A percentile compares a stretch with the other conserved stretches of the same genome.
These are phyloP conservation scores for Zelopaecilomyces penicillatus DNA, from an alignment of 2,329 filamentous ascomycete genomes.

Conservation along the genomic window DNA sequence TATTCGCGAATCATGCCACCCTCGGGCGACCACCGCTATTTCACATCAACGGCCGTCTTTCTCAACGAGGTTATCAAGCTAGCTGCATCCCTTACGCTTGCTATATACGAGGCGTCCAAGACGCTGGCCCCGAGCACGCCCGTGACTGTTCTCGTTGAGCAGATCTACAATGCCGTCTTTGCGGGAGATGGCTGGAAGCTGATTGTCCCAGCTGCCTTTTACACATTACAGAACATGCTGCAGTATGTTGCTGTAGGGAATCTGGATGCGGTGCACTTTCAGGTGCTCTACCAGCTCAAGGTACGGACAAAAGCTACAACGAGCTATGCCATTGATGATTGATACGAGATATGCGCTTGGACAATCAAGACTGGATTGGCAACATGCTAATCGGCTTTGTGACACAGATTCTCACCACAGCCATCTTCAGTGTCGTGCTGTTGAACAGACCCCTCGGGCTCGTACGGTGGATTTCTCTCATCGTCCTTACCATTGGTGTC, in stretches of 20 bases:
- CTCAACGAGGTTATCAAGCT: conserved; percentile 90
- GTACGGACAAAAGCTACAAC: conserved; percentile 23
- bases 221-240: conserved; percentile 86
- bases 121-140: conserved; percentile 71
- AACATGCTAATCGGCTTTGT: not conserved
- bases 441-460: conserved; percentile 61
- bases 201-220: conserved; percentile 77
- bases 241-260: conserved; percentile 91
- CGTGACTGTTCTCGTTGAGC: conserved; percentile 69
- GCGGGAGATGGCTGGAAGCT: conserved; percentile 91
- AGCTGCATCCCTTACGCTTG: conserved; percentile 74
- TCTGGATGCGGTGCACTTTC: conserved; percentile 84
- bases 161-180: conserved; percentile 74
- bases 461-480: conserved; percentile 71
- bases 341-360: not conserved
- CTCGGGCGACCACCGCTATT: conserved; percentile 75
- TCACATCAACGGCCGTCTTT: conserved; percentile 88
- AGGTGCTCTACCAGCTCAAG: conserved; percentile 89
- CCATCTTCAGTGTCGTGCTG: conserved; percentile 75
- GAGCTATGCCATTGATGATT: not conserved
- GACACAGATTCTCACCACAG: conserved; percentile 71
- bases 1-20: conserved; percentile 93
- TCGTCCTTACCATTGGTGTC: conserved; percentile 74
- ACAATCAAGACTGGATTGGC: not conserved
- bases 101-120: conserved; percentile 77